Base-by-base conservation (phyloP, 345 rosid genomes). In the Moricandia moricandioides region DNA sequence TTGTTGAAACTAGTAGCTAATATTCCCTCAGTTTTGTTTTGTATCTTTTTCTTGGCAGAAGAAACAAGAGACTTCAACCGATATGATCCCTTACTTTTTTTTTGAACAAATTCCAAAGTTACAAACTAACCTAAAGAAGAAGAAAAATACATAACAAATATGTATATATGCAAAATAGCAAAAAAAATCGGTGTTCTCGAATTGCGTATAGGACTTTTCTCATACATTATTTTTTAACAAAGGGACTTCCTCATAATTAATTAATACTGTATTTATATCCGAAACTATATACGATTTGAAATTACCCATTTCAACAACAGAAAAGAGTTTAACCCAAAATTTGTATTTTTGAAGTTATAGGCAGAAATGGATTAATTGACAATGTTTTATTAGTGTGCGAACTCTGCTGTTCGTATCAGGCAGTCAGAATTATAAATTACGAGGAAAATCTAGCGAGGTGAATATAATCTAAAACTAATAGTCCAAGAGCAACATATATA, bases 381-480 rank as follows among this genome's bases (percentile, higher is more conserved):
- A 65, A 37, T 54, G 34, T 4, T 18, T 43, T 40, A 21, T 30
- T 21, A 58, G 68, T 67, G 62, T 75, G 1, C 24, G 79, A 68
- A 75, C 30, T 47, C 21, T 35, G 30, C 13, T 57, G 49, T 24
- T 66, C 17, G 11, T n/a, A n/a, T 4, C 17, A 31, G 17, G 27
- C 47, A 40, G 30, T 21, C 59, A 9, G 29, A 54, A 54, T 43
- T 56, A 5, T 16, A 40, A 30, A 43, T 26, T n/a, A 43, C 5
- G 58, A 56, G n/a, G 35, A 56, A 21, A 56, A 52, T 1, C 43
- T 35, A 52, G 30, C 37, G 39, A 17, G 55, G 11, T 6, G 63
- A 39, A 61, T 11, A n/a, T 30, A 45, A 45, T 66, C 30, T 49
- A 45, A 66, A 66, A 58, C 39, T 8, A 67, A 75, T 67, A 61